A percentile compares a stretch with the other conserved stretches of the same genome.
Conservation (phyloP, 352 stramenopile species). For the Hyaloperonospora arabidopsidis region DNA sequence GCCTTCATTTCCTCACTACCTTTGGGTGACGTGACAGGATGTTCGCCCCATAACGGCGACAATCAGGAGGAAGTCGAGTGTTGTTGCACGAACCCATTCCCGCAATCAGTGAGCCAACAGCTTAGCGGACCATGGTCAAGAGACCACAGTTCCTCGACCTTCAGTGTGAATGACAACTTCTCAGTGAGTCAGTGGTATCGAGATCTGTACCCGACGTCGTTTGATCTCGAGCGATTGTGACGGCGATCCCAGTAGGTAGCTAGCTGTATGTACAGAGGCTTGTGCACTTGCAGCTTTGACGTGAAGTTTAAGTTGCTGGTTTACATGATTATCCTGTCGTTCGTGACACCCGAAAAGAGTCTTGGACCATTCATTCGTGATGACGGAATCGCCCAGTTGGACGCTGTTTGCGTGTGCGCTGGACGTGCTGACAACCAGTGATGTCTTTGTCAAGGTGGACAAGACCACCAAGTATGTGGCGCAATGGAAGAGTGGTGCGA, state of each 20-base stretch:
- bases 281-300: no score
- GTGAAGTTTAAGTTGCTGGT: no score
- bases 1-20: not conserved
- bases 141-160: constrained; percentile 12
- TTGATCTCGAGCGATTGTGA: constrained; percentile 5
- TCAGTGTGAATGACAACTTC: constrained; percentile 30
- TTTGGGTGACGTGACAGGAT: no score
- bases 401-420: constrained; percentile 40
- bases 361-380: not conserved
- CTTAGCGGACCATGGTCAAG: constrained; percentile 5
- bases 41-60: no score
- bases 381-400: constrained; percentile 7
- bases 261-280: not conserved
- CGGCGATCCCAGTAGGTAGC: not conserved
- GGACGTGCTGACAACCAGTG: constrained; percentile 34
- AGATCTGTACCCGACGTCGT: constrained; percentile 23
- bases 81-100: constrained; percentile 6
- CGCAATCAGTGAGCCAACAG: constrained; percentile 10
- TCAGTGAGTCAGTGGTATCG: constrained; percentile 27
- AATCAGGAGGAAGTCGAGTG: constrained; percentile 2
- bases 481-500: constrained; percentile 28
- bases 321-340: no score
- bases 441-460: constrained; percentile 30
- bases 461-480: constrained; percentile 33
- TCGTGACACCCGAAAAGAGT: no score